Base-by-base conservation (phyloP, 352 stramenopile species). In the Aphanomyces cochlioides region DNA sequence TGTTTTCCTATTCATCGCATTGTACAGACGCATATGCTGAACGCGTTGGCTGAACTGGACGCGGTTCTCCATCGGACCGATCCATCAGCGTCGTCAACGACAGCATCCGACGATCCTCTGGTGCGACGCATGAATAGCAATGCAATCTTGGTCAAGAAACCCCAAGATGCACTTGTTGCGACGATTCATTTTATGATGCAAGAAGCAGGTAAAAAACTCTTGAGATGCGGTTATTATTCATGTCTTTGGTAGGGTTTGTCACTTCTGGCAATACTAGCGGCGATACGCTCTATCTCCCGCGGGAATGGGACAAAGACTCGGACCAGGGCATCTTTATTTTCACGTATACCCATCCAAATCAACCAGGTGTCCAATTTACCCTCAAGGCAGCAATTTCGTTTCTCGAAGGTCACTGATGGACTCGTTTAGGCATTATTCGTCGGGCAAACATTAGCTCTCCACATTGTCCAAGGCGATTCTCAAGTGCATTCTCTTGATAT, bases 401-500 rank as follows among this genome's bases (percentile, higher is more conserved):
- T 37, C 17, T n/a, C n/a, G 8, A 7, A n/a, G 5, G 28, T 54
- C 66, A 8, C 34, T 71, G 15, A 67, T 5, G 38, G 13, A n/a
- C 17, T 57, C 47, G 6, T 75, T 7, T 41, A 94, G 85, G 82
- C 78, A 15, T 63, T 95, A 45, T 90, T 89, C 67, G 82, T 95
- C 48, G 79, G 82, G 28, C 80, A 76, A 57, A 92, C 88, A 67
- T 87, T 95, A 28, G 82, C 92, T 66, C 76, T 92, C 47, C 92
- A 92, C 73, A 72, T 95, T 15, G 90, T 83, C 3, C 79, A 89
- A 28, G 71, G 84, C 70, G 80, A 83, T 57, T 69, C 88, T 8
- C 77, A 86, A 66, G 90, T 81, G 7, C 77, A 90, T 57, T 92
- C 87, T 8, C 84, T 92, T 43, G 85, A 91, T 72, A 69, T 95